phyloP scores from a whole-genome alignment of 192 early-diverging fungal species.

The Diversispora eburnea region DNA sequence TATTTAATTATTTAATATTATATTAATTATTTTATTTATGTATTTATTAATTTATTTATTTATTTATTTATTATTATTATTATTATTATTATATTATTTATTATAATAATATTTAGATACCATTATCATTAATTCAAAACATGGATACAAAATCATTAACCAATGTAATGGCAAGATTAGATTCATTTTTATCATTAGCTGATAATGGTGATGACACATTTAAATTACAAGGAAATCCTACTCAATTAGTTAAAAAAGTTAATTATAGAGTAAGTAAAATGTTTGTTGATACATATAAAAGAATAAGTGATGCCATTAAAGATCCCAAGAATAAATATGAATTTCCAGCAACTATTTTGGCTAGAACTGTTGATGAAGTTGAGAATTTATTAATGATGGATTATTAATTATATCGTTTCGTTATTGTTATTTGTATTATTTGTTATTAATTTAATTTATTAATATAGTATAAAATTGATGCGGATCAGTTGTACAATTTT shows the following conservation, averaged over 20 bases:
- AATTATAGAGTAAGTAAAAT: constrained; percentile 48
- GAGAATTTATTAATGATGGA: constrained; percentile 58
- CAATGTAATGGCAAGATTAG: constrained; percentile 55
- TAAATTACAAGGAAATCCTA: constrained; percentile 47
- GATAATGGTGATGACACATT: constrained; percentile 56
- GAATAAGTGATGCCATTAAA: constrained; percentile 49
- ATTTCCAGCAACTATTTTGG: constrained; percentile 57
- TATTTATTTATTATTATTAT: constrained; percentile 25
- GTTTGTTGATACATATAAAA: constrained; percentile 63
- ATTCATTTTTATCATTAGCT: constrained; percentile 61
- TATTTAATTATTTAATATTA: constrained; percentile 18
- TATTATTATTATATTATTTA: neutral
- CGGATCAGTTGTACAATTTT: too few species aligned
- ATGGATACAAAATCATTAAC: constrained; percentile 53
- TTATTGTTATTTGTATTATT: too few species aligned
- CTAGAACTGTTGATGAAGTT: constrained; percentile 68
- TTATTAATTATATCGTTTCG: neutral
- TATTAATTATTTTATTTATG: constrained; percentile 9
- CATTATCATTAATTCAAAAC: constrained; percentile 48
- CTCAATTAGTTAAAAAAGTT: constrained; percentile 49
- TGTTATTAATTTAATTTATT: too few species aligned
- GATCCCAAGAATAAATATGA: constrained; percentile 61
- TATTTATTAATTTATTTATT: neutral
- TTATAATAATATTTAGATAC: constrained; percentile 37
- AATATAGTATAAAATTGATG: too few species aligned